Percentiles rank a stretch among this genome's conserved stretches.
phyloP scores from a whole-genome alignment of 75 land plant species.

The Pinus tabuliformis region DNA sequence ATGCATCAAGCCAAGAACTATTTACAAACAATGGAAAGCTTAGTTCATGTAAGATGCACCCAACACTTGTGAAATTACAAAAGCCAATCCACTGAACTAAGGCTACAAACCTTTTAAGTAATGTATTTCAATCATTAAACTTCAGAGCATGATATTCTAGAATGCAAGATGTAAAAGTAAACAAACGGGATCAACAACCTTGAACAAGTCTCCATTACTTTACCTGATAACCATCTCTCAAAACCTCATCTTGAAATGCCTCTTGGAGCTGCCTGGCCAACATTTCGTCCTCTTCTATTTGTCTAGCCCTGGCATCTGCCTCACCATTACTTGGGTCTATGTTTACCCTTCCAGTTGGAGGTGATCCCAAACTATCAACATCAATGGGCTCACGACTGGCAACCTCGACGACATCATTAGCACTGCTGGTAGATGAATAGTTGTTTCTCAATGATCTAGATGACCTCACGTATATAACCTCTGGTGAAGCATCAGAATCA shows the following conservation, averaged over 20 bases:
- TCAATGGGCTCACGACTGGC: neutral
- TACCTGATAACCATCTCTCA: slow-evolving; percentile 4
- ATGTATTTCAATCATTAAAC: too few species aligned
- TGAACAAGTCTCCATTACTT: neutral
- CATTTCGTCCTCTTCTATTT: slow-evolving; percentile 63
- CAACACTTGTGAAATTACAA: too few species aligned
- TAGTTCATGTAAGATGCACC: neutral
- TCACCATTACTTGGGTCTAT: slow-evolving; percentile 5
- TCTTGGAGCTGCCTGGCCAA: slow-evolving; percentile 76
- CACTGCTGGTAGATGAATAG: neutral
- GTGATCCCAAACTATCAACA: slow-evolving; percentile 7
- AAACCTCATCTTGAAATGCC: slow-evolving; percentile 39
- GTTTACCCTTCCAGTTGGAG: neutral
- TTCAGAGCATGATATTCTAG: too few species aligned
- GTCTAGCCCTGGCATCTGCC: slow-evolving; percentile 38
- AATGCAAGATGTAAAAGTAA: too few species aligned
- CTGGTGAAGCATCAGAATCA: neutral
- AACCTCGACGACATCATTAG: neutral
- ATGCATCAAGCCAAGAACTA: neutral
- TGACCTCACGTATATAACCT: slow-evolving; percentile 5
- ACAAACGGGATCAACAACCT: too few species aligned
- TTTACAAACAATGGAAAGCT: neutral
- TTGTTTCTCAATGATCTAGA: neutral
- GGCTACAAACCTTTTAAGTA: too few species aligned
- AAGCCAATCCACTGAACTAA: too few species aligned